Evolutionary conservation across 306 rosid genomes (phyloP).

Genomic region (Arachis hypogaea): DNA sequence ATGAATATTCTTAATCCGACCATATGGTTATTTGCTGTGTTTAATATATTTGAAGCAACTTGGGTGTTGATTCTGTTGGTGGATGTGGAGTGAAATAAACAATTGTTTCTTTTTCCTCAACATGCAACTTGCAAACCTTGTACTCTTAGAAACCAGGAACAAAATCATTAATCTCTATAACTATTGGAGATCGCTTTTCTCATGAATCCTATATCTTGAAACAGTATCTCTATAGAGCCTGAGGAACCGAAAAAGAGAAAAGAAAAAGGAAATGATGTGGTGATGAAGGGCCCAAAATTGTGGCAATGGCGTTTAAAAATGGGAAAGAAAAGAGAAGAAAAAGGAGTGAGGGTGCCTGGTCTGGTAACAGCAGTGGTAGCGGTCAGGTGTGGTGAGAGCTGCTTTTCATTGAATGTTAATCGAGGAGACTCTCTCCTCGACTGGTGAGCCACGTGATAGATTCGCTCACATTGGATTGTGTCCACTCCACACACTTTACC

Average conservation of each 20-base stretch:
- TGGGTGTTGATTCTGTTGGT: slow-evolving; percentile 17
- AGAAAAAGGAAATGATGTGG: neutral
- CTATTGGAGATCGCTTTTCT: neutral
- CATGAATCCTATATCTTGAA: no score
- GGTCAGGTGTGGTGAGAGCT: slow-evolving; percentile 51
- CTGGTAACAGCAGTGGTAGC: neutral
- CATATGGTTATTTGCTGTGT: slow-evolving; percentile 11
- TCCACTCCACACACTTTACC: neutral
- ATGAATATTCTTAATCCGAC: slow-evolving; percentile 19
- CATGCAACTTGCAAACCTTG: neutral
- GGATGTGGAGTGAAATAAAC: slow-evolving; percentile 14
- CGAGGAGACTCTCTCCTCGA: slow-evolving; percentile 55
- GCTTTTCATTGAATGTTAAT: slow-evolving; percentile 57
- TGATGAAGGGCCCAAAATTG: neutral
- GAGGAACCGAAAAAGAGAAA: no score
- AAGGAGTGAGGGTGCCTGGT: neutral
- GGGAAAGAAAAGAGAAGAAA: neutral
- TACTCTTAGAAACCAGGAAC: neutral
- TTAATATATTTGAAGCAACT: slow-evolving; percentile 12
- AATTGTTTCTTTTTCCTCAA: neutral
- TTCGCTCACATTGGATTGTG: slow-evolving; percentile 47
- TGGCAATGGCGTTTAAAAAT: neutral
- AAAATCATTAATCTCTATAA: neutral
- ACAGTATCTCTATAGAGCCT: no score
- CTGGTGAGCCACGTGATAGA: slow-evolving; percentile 75